These are phyloP conservation scores for Chaetomium strumarium DNA, from an alignment of 2,329 filamentous ascomycete genomes.

Conservation along the genomic window DNA sequence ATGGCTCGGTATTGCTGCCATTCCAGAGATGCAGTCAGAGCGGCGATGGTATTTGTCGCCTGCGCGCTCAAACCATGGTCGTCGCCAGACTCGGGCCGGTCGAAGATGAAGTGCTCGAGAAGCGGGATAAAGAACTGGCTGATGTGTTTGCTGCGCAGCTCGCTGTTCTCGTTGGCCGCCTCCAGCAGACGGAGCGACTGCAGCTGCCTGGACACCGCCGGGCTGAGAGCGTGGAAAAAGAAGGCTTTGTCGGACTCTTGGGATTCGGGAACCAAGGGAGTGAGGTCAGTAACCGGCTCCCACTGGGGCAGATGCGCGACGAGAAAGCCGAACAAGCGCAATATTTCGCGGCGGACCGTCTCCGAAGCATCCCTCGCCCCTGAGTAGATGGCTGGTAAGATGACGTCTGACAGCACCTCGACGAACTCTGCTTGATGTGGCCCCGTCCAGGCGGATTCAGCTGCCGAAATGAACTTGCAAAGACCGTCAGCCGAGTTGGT, in stretches of 20 bases:
- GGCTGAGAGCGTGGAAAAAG: constrained; percentile 88
- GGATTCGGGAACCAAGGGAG: constrained; percentile 53
- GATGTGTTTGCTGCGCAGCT: constrained; percentile 70
- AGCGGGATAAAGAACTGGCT: constrained; percentile 85
- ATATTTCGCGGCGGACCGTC: constrained; percentile 74
- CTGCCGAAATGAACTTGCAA: constrained; percentile 67
- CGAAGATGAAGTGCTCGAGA: constrained; percentile 90
- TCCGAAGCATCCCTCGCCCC: constrained; percentile 77
- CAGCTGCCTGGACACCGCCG: constrained; percentile 78
- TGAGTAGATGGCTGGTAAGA: constrained; percentile 70
- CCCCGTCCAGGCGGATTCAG: constrained; percentile 38
- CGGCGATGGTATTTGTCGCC: constrained; percentile 72
- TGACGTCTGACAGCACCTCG: constrained; percentile 53
- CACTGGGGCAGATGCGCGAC: constrained; percentile 65
- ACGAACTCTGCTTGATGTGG: constrained; percentile 45
- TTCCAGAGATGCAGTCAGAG: constrained; percentile 68
- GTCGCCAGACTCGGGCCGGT: constrained; percentile 64
- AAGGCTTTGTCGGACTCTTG: constrained; percentile 67
- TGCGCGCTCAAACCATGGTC: constrained; percentile 84
- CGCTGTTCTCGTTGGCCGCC: constrained; percentile 55
- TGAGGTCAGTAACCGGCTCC: constrained; percentile 67
- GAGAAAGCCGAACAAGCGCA: constrained; percentile 73
- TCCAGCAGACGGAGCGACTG: constrained; percentile 76
- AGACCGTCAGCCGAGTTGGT: constrained; percentile 76
- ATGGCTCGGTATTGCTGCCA: constrained; percentile 88